Base-by-base conservation (phyloP, 345 rosid species). In the Xanthoceras sorbifolium region DNA sequence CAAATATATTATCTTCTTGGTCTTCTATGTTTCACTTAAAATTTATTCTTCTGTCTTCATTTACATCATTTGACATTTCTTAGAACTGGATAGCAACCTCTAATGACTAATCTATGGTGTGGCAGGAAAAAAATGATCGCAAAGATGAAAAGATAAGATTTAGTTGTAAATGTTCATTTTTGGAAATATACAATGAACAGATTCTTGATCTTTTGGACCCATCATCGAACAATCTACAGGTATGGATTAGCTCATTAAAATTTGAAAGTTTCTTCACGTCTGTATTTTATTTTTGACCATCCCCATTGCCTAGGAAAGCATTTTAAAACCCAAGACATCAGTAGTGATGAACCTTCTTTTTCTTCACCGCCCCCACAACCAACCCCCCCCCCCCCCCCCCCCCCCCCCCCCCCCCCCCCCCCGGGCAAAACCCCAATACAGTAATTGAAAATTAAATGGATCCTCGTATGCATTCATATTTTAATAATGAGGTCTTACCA, bases 151-250 rank as follows among this genome's bases (percentile, higher is more conserved):
- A 92, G 76, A 62, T 97, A 64, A 90, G 87, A 38, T 94, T 87
- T 81, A 85, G 87, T 29, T 94, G 99, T 75, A 91, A 84, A 83
- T 97, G 99, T 90, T 97, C 99, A 3, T 97, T 97, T 86, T 73
- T 94, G 86, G 99, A 97, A 83, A 97, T 97, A 66, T 97, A 97
- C 84, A 97, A 97, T 38, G 99, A 97, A 78, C 99, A 94, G 76
- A 97, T 97, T 79, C 91, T 94, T 82, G 98, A 97, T 83, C 97
- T 97, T 71, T 79, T 97, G 88, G 98, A 97, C 68, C 94, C 99
- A 31, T 89, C 98, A 67, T 85, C 94, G 50, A 83, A 18, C 72
- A 94, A 97, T 78, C 84, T 97, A 76, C 99, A 94, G 97, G 99
- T 94, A 75, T 31, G 68, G 34, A 71, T 78, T 8, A 54, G 42